Evolutionary conservation across 805 yeast species (phyloP), one percentile per base, ranked within the genome.

Genomic region (Lipomyces chichibuensis): DNA sequence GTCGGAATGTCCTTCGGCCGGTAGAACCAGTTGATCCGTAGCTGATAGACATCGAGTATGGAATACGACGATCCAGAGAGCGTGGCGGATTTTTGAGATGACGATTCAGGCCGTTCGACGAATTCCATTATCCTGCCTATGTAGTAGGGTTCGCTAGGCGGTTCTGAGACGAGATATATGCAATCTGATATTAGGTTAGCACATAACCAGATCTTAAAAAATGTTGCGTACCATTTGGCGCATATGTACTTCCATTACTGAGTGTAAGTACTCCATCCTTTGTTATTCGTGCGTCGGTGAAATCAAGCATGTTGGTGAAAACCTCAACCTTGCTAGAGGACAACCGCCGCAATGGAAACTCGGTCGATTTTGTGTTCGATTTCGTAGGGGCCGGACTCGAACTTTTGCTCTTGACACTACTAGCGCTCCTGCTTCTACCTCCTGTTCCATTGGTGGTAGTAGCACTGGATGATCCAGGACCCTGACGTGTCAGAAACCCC

Each of bases 61-160:
- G 81, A 83, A 39, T 53, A 59, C 20, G 67, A 27, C 23, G 64
- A 53, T 27, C 35, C 57, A 20, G 63, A 49, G 51, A 43, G 63
- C n/a, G 52, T 57, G 32, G 46, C 29, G 7, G 37, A 64, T 23
- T 20, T 64, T 65, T 29, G 51, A 29, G 60, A n/a, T 11, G 64
- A n/a, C 17, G 64, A 33, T 32, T 49, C 57, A 20, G 55, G 43
- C 57, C 59, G 80, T 82, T 71, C 80, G 2, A 81, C 82, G 71
- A 92, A 91, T 17, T 93, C 95, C 82, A 91, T 84, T 52, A 94
- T 83, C 54, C 94, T 82, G 0, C 96, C 98, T 56, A 95, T 84
- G 74, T 92, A 91, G 80, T 90, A 95, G 0, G 98, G 98, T 73
- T 92, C 97, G 1, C 97, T 95, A 0, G 97, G 92, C 0, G 97